Percentiles rank a stretch among this genome's conserved stretches.
phyloP scores from a whole-genome alignment of 2,329 filamentous ascomycete genomes.

The Penicillium sp. region DNA sequence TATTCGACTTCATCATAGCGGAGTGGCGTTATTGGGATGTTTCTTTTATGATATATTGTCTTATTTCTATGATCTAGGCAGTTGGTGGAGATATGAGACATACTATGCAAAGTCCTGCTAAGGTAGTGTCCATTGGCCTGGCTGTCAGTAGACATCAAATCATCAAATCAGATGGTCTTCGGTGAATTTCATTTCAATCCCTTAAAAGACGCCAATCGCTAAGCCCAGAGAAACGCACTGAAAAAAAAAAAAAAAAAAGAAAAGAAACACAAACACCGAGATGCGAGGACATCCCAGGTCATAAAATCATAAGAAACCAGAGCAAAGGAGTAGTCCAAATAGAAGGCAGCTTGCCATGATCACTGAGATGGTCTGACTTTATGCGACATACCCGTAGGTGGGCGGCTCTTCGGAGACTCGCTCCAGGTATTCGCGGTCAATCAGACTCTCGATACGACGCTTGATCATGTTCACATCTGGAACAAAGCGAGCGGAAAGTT shows the following conservation, averaged over 20 bases:
- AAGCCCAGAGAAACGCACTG: slow-evolving; percentile 17
- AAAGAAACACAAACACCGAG: background rate
- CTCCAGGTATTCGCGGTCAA: slow-evolving; percentile 55
- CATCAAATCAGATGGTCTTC: background rate
- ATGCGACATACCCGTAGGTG: slow-evolving; percentile 49
- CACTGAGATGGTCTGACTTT: slow-evolving; percentile 1
- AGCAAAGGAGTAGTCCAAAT: background rate
- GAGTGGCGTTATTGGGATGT: background rate
- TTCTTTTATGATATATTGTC: background rate
- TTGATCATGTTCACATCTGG: slow-evolving; percentile 56
- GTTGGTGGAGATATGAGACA: background rate
- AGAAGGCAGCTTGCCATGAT: background rate
- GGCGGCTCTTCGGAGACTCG: slow-evolving; percentile 45
- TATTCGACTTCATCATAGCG: slow-evolving; percentile 6
- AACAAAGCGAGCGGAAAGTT: slow-evolving; percentile 50
- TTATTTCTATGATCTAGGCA: background rate
- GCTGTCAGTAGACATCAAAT: background rate
- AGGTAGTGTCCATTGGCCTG: background rate
- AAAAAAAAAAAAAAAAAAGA: background rate
- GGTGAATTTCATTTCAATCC: slow-evolving; percentile 13
- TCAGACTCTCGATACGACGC: slow-evolving; percentile 53
- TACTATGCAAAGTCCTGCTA: background rate
- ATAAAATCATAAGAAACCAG: slow-evolving; percentile 2
- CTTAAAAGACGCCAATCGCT: slow-evolving; percentile 27
- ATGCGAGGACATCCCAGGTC: slow-evolving; percentile 6